Conservation (phyloP, 345 rosid genomes). For the Geranium rotundifolium region DNA sequence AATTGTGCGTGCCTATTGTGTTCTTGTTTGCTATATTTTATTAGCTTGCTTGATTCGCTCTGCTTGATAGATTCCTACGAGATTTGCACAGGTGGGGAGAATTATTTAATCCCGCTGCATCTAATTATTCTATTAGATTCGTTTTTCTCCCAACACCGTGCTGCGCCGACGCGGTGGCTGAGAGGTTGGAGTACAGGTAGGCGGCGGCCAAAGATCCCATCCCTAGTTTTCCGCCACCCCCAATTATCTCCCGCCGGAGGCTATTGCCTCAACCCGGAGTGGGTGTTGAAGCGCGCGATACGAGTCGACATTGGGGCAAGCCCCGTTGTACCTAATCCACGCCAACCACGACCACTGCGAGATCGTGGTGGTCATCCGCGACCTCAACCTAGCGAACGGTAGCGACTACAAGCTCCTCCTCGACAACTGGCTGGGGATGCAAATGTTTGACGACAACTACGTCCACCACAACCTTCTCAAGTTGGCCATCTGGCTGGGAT, state of each 20-base stretch:
- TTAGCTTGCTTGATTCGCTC: no score
- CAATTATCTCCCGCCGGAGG: slow-evolving; percentile 46
- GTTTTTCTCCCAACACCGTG: no score
- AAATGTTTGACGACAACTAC: slow-evolving; percentile 70
- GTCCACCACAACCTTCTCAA: slow-evolving; percentile 76
- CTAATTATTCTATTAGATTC: no score
- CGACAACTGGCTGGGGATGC: slow-evolving; percentile 54
- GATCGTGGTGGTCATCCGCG: slow-evolving; percentile 72
- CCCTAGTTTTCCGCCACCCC: slow-evolving; percentile 50
- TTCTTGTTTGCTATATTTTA: no score
- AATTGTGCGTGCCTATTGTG: no score
- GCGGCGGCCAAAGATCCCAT: no score
- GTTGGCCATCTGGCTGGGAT: slow-evolving; percentile 77
- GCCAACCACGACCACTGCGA: slow-evolving; percentile 50
- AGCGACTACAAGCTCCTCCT: slow-evolving; percentile 66
- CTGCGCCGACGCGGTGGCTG: no score
- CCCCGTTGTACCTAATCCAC: slow-evolving; percentile 82
- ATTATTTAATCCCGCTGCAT: no score
- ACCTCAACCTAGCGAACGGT: slow-evolving; percentile 56
- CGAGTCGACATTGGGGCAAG: slow-evolving; percentile 46
- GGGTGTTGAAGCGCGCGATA: slow-evolving; percentile 58
- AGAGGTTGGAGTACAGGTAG: no score
- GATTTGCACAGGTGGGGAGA: no score
- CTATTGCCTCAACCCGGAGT: slow-evolving; percentile 47
- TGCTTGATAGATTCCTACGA: no score